Percentiles rank a stretch among this genome's conserved stretches.
phyloP scores from a whole-genome alignment of 2,329 filamentous ascomycete species.

The Cladosporium sp. region DNA sequence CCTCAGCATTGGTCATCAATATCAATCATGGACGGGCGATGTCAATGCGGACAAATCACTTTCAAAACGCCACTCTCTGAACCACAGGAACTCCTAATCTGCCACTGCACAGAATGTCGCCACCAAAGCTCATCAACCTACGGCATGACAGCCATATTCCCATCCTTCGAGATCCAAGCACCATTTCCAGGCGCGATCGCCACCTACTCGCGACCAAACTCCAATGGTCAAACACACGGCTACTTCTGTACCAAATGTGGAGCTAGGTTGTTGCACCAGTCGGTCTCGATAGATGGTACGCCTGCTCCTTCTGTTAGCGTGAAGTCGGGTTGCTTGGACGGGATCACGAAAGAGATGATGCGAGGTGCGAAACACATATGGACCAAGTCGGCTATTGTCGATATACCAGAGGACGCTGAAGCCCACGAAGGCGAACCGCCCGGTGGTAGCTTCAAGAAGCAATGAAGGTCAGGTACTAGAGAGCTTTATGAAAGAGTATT shows the following conservation, averaged over 20 bases:
- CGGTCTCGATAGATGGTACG: background rate
- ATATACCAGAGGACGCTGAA: conserved; percentile 9
- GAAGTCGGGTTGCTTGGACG: conserved; percentile 2
- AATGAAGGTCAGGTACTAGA: too few species aligned
- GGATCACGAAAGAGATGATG: conserved; percentile 13
- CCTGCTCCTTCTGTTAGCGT: conserved; percentile 6
- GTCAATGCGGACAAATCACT: conserved; percentile 12
- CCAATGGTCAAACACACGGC: background rate
- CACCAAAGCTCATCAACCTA: conserved; percentile 15
- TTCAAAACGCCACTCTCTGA: conserved; percentile 8
- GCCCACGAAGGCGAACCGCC: conserved; percentile 13
- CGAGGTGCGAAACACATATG: conserved; percentile 9
- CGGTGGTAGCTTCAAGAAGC: conserved; percentile 5
- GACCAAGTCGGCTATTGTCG: conserved; percentile 10
- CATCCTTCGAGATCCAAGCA: conserved; percentile 2
- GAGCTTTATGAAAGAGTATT: too few species aligned
- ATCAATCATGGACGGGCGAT: conserved; percentile 13
- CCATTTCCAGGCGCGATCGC: background rate
- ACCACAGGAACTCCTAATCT: conserved; percentile 6
- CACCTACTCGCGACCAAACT: conserved; percentile 2
- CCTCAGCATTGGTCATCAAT: background rate
- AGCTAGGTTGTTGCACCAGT: conserved; percentile 9
- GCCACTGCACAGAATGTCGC: conserved; percentile 17
- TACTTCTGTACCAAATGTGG: conserved; percentile 13
- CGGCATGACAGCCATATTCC: conserved; percentile 15